A percentile compares a stretch with the other conserved stretches of the same genome.
Conservation (phyloP, 2,329 filamentous ascomycete species). For the Epichloe scottii region DNA sequence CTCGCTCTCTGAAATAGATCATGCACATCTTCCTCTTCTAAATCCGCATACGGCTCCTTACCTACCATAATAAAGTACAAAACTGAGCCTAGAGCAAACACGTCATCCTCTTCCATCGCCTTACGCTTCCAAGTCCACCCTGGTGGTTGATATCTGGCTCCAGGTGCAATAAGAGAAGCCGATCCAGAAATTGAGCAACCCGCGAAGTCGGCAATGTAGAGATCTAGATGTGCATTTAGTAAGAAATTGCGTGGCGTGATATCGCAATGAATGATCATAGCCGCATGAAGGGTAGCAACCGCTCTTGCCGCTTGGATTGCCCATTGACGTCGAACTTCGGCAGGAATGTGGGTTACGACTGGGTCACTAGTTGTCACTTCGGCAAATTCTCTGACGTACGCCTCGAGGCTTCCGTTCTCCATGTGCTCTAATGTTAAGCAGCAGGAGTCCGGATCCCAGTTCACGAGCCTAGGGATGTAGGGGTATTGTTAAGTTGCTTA, state of each 20-base stretch:
- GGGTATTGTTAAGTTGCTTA: too few species aligned
- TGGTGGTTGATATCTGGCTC: slow-evolving; percentile 12
- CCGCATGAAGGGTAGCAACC: too few species aligned
- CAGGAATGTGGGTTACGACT: too few species aligned
- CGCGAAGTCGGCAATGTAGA: slow-evolving; percentile 25
- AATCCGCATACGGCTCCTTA: background rate
- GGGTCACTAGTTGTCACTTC: too few species aligned
- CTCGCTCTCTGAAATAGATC: too few species aligned
- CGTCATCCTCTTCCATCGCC: slow-evolving; percentile 16
- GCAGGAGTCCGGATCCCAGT: too few species aligned
- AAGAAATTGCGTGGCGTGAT: slow-evolving; percentile 26
- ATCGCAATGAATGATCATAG: slow-evolving; percentile 25
- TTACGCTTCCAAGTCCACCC: slow-evolving; percentile 14
- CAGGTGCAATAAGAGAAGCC: slow-evolving; percentile 11
- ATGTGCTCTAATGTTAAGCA: too few species aligned
- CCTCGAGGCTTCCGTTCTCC: too few species aligned
- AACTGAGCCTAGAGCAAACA: slow-evolving; percentile 22
- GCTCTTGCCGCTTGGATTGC: too few species aligned
- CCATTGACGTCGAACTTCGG: too few species aligned
- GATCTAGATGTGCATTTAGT: slow-evolving; percentile 19
- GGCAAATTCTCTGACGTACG: too few species aligned
- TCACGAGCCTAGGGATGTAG: too few species aligned
- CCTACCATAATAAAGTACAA: slow-evolving; percentile 23
- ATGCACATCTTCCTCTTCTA: background rate
- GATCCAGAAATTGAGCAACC: slow-evolving; percentile 19